Evolutionary conservation across 495 filamentous ascomycete species (phyloP), one percentile per base, ranked within the genome.

Genomic region (Terfezia claveryi): DNA sequence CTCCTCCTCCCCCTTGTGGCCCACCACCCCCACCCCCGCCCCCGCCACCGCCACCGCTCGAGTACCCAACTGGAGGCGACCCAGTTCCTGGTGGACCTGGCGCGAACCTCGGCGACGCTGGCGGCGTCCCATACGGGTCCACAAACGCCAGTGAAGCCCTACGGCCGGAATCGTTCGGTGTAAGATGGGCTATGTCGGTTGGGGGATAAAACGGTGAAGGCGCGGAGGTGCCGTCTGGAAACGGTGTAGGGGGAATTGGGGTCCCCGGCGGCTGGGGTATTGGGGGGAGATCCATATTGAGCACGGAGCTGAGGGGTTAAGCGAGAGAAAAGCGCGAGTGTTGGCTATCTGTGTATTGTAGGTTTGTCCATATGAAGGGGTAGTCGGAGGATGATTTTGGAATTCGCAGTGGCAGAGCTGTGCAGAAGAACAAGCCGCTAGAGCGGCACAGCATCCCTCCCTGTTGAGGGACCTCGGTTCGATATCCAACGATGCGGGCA

Each of bases 171-270:
- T 68, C 68, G n/a, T 16, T 58, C 23, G 73, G 62, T 70, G 80
- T 70, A 59, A 69, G 66, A 60, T 77, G 67, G 58, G 73, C 69
- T 56, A 80, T 67, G 82, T 80, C 46, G 80, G 83, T 52, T 85
- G 67, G n/a, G 76, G 66, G 65, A 77, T 74, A 52, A 75, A 72
- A 65, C 83, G 77, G 61, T 72, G 75, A 32, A 67, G 56, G 12
- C 75, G 62, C 17, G 55, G 64, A 14, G 37, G 64, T 46, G 46
- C 63, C 59, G 51, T 60, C 55, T 36, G 66, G 63, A 52, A 80
- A 75, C 54, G 82, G 79, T 56, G 74, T 69, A 41, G 80, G 80
- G 54, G 81, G 81, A 60, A 80, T 82, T 8, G 80, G 81, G 11
- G 80, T 82, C 50, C 79, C 73, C 50, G 81, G 81, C 51, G 80